A percentile compares a stretch with the other conserved stretches of the same genome.
phyloP scores from a whole-genome alignment of 2,329 filamentous ascomycete genomes.

The Rachicladosporium sp. region DNA sequence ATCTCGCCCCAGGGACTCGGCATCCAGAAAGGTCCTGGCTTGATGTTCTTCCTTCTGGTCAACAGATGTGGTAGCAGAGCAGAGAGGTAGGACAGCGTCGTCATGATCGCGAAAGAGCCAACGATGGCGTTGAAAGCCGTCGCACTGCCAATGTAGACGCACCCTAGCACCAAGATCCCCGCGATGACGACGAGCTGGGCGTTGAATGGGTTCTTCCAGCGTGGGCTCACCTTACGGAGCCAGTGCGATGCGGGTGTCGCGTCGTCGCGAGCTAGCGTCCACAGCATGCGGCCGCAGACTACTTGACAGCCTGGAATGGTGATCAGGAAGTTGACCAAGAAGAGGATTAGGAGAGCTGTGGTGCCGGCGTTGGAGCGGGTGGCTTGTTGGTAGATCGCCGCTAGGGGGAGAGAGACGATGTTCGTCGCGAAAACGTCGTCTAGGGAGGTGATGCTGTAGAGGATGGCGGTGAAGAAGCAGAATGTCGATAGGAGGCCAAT shows the following conservation, averaged over 20 bases:
- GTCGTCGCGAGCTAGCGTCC: constrained; percentile 46
- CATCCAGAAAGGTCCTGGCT: constrained; percentile 49
- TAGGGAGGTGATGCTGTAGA: constrained; percentile 49
- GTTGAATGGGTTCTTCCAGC: constrained; percentile 41
- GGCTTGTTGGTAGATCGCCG: constrained; percentile 49
- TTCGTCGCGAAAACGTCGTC: constrained; percentile 38
- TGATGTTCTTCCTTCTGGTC: constrained; percentile 29
- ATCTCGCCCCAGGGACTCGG: constrained; percentile 34
- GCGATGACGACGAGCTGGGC: constrained; percentile 41
- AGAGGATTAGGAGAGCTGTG: constrained; percentile 36
- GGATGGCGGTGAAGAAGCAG: constrained; percentile 24
- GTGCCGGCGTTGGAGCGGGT: constrained; percentile 29
- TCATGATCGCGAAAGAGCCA: constrained; percentile 45
- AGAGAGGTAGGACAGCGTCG: constrained; percentile 47
- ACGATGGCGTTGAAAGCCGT: constrained; percentile 58
- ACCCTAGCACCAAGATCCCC: constrained; percentile 45
- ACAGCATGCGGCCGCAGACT: constrained; percentile 49
- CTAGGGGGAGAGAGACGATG: constrained; percentile 41
- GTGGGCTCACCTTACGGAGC: constrained; percentile 36
- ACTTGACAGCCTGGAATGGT: constrained; percentile 46
- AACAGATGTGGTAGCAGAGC: constrained; percentile 44
- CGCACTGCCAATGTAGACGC: constrained; percentile 52
- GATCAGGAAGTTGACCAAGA: constrained; percentile 36
- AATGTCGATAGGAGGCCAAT: constrained; percentile 43
- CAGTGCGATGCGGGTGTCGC: constrained; percentile 42